Base-by-base conservation (phyloP, 106 monocot species). In the Amphibolis antarctica region DNA sequence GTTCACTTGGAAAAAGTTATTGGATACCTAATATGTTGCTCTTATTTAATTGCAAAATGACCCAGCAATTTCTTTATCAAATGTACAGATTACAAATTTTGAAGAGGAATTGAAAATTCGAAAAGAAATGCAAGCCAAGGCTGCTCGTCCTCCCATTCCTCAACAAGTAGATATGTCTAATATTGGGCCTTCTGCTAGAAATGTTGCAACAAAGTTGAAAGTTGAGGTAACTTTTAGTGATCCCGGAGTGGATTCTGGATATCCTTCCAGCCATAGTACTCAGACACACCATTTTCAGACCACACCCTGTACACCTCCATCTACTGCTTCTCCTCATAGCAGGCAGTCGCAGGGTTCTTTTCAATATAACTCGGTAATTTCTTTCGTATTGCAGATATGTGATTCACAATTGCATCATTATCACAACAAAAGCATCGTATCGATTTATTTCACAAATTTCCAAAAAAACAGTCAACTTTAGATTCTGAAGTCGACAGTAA, bases 31-130 rank as follows among this genome's bases (percentile, higher is more conserved):
- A 22, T n/a, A 21, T 42, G 62, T 44, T 10, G 3, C 44, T 21
- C 18, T 45, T 14, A 24, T 62, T 42, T 10, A 20, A 12, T 44
- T 15, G 29, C 12, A 44, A 43, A 61, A 36, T 61, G 44, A 42
- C 22, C 42, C 23, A 20, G 17, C 48, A 48, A 46, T 60, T 21
- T 60, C 3, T 60, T 55, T 4, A 30, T 30, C 19, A 60, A 9
- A 26, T 61, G 22, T 28, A 57, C 69, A 92, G 92, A 85, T 92
- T 68, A 73, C 88, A 66, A 82, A 92, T 71, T 85, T 85, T 13
- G 92, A 92, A 76, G 92, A 92, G 56, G 88, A 92, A 76, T 74
- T 92, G 46, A 85, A 88, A 70, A 75, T 75, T 43, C 67, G 80
- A 42, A 50, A 4, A 13, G 76, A 53, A 58, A 49, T 62, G 50